phyloP scores from a whole-genome alignment of 768 basidiomycete genomes.

The Lactarius sp. region DNA sequence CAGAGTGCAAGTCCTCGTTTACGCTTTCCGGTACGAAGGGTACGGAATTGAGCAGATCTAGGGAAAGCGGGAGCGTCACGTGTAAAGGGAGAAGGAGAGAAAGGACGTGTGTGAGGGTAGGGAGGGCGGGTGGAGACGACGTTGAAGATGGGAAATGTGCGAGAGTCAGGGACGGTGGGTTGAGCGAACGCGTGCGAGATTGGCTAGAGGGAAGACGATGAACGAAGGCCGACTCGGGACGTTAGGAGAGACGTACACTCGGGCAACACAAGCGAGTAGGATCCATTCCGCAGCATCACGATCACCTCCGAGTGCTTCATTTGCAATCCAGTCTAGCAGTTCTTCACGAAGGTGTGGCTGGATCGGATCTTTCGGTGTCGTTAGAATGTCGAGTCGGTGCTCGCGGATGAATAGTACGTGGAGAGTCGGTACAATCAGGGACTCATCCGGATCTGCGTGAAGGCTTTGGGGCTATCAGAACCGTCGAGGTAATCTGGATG shows the following conservation, averaged over 20 bases:
- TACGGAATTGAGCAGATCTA: conserved; percentile 53
- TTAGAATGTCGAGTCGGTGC: conserved; percentile 34
- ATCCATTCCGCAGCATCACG: conserved; percentile 69
- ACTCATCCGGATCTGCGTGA: conserved; percentile 33
- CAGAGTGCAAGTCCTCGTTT: conserved; percentile 69
- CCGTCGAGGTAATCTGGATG: background rate
- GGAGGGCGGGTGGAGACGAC: conserved; percentile 27
- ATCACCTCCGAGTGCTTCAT: conserved; percentile 65
- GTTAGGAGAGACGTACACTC: conserved; percentile 47
- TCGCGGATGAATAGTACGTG: conserved; percentile 57
- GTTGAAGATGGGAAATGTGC: conserved; percentile 52
- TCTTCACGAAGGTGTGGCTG: conserved; percentile 41
- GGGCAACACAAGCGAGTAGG: conserved; percentile 52
- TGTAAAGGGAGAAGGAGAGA: conserved; percentile 55
- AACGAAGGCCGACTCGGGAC: background rate
- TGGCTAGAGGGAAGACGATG: conserved; percentile 41
- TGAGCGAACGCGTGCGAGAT: conserved; percentile 58
- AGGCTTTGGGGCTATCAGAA: conserved; percentile 29
- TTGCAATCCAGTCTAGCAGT: conserved; percentile 69
- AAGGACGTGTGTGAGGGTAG: conserved; percentile 51
- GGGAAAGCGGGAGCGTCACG: conserved; percentile 52
- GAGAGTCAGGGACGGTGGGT: conserved; percentile 62
- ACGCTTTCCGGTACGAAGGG: conserved; percentile 61
- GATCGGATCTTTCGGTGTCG: conserved; percentile 21
- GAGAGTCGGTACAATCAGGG: conserved; percentile 52